These are phyloP conservation scores for Drechmeria coniospora DNA, from an alignment of 2,329 filamentous ascomycete species.

Conservation along the genomic window DNA sequence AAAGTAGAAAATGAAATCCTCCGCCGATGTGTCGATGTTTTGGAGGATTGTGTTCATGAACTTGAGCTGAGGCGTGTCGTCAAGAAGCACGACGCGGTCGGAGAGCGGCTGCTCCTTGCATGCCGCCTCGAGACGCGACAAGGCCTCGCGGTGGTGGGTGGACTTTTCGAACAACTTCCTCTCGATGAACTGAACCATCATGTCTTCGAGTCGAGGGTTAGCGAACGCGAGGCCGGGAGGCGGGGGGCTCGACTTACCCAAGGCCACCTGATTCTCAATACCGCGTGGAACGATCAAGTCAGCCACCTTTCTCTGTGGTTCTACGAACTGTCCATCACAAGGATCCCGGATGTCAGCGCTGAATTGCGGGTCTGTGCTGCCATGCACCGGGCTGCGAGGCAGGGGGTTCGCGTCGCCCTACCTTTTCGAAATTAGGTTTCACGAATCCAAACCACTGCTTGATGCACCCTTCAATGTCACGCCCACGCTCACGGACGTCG, in stretches of 20 bases:
- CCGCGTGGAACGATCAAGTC: conserved; percentile 92
- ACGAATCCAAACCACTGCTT: conserved; percentile 97
- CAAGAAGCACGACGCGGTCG: conserved; percentile 56
- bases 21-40: conserved; percentile 59
- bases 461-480: conserved; percentile 88
- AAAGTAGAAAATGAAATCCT: conserved; percentile 97
- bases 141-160: conserved; percentile 60
- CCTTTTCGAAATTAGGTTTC: conserved; percentile 88
- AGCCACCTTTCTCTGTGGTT: conserved; percentile 80
- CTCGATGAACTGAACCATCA: conserved; percentile 89
- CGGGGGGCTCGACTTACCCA: conserved; percentile 34
- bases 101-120: conserved; percentile 60
- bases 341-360: neutral
- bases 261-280: conserved; percentile 87
- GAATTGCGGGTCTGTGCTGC: too few relatives aligned
- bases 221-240: conserved; percentile 1
- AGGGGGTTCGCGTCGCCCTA: too few relatives aligned
- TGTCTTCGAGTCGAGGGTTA: conserved; percentile 34
- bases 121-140: conserved; percentile 59
- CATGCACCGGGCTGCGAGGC: too few relatives aligned
- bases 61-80: conserved; percentile 63
- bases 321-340: conserved; percentile 47
- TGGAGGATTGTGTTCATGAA: conserved; percentile 88
- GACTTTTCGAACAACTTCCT: conserved; percentile 80
- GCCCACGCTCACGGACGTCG: conserved; percentile 76